Evolutionary conservation across 441 rosid species (phyloP).

Genomic region (Gossypium trilobum): DNA sequence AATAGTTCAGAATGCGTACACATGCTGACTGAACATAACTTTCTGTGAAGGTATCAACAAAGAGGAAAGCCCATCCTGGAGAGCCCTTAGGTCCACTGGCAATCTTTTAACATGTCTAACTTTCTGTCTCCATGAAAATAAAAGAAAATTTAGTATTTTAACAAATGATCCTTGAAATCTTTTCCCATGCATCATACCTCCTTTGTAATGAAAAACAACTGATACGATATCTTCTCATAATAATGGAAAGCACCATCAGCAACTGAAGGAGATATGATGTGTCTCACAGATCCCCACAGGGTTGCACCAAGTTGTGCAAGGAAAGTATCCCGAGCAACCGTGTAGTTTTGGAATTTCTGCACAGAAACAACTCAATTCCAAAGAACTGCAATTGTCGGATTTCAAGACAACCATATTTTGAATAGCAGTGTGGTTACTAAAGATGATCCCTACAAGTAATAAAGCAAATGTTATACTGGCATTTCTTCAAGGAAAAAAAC

Average conservation of each 20-base stretch:
- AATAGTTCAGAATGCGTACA: slow-evolving; percentile 42
- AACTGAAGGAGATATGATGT: slow-evolving; percentile 80
- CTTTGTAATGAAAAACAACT: slow-evolving; percentile 80
- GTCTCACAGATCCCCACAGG: slow-evolving; percentile 94
- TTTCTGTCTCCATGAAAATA: slow-evolving; percentile 48
- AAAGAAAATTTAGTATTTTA: neutral
- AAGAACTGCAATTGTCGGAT: slow-evolving; percentile 1
- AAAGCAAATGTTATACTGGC: neutral
- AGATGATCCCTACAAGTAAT: slow-evolving; percentile 1
- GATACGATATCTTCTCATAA: slow-evolving; percentile 89
- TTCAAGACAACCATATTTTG: neutral
- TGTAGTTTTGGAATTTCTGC: slow-evolving; percentile 86
- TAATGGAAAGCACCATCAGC: slow-evolving; percentile 95
- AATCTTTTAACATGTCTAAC: slow-evolving; percentile 51
- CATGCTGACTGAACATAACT: slow-evolving; percentile 54
- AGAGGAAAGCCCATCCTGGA: slow-evolving; percentile 79
- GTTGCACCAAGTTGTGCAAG: slow-evolving; percentile 94
- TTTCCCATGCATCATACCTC: slow-evolving; percentile 51
- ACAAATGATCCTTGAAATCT: neutral
- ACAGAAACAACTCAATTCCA: slow-evolving; percentile 17
- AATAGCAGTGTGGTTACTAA: slow-evolving; percentile 3
- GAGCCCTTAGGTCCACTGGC: slow-evolving; percentile 76
- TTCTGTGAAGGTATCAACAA: slow-evolving; percentile 82
- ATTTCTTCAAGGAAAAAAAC: slow-evolving; percentile 16
- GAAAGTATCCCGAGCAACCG: slow-evolving; percentile 94